Evolutionary conservation across 106 monocot genomes (phyloP).

Genomic region (Posidonia australis): DNA sequence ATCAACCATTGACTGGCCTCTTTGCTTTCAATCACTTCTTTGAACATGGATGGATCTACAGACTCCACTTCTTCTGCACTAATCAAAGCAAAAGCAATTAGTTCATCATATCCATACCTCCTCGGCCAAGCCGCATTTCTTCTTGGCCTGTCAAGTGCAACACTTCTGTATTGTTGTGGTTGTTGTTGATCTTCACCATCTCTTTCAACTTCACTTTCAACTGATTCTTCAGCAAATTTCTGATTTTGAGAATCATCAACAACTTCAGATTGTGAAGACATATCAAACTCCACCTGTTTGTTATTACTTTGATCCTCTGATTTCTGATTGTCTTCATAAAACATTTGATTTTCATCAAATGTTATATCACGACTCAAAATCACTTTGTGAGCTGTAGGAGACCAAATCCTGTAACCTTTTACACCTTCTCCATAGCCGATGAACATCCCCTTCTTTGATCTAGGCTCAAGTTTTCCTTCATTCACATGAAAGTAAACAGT

Average conservation of each 20-base stretch:
- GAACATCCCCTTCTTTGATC: neutral
- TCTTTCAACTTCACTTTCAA: neutral
- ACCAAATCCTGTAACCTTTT: neutral
- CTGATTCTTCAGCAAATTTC: neutral
- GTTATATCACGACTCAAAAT: neutral
- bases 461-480: neutral
- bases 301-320: neutral
- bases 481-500: neutral
- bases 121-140: neutral
- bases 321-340: neutral
- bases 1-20: neutral
- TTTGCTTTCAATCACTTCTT: neutral
- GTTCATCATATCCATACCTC: constrained; percentile 3
- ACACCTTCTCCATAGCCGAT: neutral
- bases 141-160: neutral
- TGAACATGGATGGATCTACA: neutral
- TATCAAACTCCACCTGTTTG: neutral
- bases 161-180: neutral
- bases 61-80: neutral
- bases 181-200: too few relatives aligned
- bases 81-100: neutral
- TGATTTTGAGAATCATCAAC: neutral
- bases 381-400: neutral
- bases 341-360: neutral
- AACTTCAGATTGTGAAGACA: neutral